These are phyloP conservation scores for Aspergillus coremiiformis DNA, from an alignment of 495 filamentous ascomycete genomes.

Conservation along the genomic window DNA sequence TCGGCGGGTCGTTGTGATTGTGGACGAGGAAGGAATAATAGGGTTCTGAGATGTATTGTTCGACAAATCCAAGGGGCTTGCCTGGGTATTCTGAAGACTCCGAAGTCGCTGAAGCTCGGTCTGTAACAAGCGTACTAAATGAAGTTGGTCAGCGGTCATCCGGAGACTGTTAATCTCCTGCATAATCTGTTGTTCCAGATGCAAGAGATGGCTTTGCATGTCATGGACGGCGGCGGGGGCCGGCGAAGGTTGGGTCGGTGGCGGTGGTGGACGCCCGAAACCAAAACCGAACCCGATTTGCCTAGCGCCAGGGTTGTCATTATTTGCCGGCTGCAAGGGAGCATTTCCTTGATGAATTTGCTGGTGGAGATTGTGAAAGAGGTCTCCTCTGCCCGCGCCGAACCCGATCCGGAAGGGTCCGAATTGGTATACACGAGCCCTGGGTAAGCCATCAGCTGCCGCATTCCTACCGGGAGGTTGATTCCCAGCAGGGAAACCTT, in stretches of 20 bases:
- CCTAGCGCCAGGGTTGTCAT: conserved; percentile 27
- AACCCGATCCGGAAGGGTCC: conserved; percentile 53
- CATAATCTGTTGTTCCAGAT: conserved; percentile 59
- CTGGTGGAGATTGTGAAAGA: conserved; percentile 47
- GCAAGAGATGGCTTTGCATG: conserved; percentile 50
- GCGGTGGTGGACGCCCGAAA: conserved; percentile 32
- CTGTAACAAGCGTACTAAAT: conserved; percentile 49
- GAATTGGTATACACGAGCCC: conserved; percentile 45
- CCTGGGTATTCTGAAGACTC: conserved; percentile 23
- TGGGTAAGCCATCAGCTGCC: conserved; percentile 28
- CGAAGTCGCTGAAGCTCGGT: conserved; percentile 58
- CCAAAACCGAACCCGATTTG: conserved; percentile 42
- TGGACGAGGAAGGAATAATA: conserved; percentile 15
- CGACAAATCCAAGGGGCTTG: conserved; percentile 17
- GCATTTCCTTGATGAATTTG: conserved; percentile 40
- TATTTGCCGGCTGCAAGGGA: conserved; percentile 24
- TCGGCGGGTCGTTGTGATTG: conserved; percentile 13
- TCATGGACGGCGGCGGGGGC: conserved; percentile 15
- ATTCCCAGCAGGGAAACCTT: conserved; percentile 20
- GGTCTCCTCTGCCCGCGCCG: conserved; percentile 45
- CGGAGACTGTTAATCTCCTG: conserved; percentile 54
- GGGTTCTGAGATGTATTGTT: conserved; percentile 13
- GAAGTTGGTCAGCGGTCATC: conserved; percentile 49
- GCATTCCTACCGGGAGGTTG: conserved; percentile 25
- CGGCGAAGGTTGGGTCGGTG: conserved; percentile 10